These are phyloP conservation scores for Penicillium occitanis DNA, from an alignment of 2,329 filamentous ascomycete species.

Conservation along the genomic window DNA sequence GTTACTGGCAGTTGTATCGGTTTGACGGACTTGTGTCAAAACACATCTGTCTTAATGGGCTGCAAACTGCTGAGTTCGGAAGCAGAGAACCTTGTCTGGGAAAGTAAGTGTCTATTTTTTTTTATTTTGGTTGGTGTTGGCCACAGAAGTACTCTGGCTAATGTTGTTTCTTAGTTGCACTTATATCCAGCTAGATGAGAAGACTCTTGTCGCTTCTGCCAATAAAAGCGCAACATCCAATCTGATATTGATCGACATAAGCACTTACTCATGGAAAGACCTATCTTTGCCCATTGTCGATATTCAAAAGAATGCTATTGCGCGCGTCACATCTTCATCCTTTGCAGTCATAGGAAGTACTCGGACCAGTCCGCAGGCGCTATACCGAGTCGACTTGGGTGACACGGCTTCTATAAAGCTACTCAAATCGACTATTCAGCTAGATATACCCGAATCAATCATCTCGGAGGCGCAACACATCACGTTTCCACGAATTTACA, in stretches of 20 bases:
- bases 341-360: conserved; percentile 17
- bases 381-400: conserved; percentile 10
- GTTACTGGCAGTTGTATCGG: conserved; percentile 51
- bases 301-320: conserved; percentile 16
- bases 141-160: neutral
- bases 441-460: conserved; percentile 8
- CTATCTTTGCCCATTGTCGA: conserved; percentile 15
- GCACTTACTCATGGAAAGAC: conserved; percentile 15
- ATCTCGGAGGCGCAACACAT: conserved; percentile 11
- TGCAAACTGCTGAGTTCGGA: conserved; percentile 43
- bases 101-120: conserved; percentile 22
- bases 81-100: conserved; percentile 34
- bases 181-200: conserved; percentile 10
- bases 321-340: conserved; percentile 2
- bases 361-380: conserved; percentile 7
- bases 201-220: conserved; percentile 13
- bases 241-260: conserved; percentile 9
- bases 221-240: conserved; percentile 14
- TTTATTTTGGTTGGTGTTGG: neutral
- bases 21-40: conserved; percentile 29
- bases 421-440: conserved; percentile 4
- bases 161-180: conserved; percentile 10
- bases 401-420: conserved; percentile 1
- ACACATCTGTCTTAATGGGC: conserved; percentile 38
- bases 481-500: conserved; percentile 9